Percentiles rank a stretch among this genome's conserved stretches.
These are phyloP conservation scores for Halophytophthora batemanensis DNA, from an alignment of 352 stramenopile species.

Conservation along the genomic window DNA sequence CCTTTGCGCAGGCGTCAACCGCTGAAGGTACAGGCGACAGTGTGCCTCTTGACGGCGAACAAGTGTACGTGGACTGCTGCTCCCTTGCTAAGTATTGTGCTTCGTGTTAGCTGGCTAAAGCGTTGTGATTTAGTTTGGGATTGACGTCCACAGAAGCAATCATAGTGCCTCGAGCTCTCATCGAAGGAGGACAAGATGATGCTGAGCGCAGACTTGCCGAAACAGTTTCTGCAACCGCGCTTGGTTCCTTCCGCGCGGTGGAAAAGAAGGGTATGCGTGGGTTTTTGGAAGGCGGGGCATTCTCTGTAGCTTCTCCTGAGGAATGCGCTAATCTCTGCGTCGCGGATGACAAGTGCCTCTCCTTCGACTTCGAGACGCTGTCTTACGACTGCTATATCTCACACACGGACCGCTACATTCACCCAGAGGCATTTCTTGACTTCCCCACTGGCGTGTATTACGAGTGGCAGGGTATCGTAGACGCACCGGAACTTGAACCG, in stretches of 20 bases:
- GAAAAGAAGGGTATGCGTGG: constrained; percentile 47
- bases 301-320: constrained; percentile 25
- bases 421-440: constrained; percentile 60
- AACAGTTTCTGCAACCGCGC: background rate
- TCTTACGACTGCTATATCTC: constrained; percentile 69
- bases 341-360: constrained; percentile 52
- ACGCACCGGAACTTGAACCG: constrained; percentile 48
- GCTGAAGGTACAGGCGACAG: no score
- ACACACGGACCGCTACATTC: constrained; percentile 60
- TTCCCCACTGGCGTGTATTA: constrained; percentile 74
- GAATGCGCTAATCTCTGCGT: constrained; percentile 47
- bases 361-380: constrained; percentile 67
- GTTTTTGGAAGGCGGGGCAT: constrained; percentile 55
- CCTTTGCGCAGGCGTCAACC: no score
- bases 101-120: no score
- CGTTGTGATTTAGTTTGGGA: no score
- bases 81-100: no score
- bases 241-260: constrained; percentile 41
- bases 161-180: background rate
- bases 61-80: no score
- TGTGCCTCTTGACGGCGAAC: no score
- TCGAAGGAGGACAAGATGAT: background rate
- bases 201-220: constrained; percentile 5
- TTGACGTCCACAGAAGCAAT: no score
- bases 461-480: constrained; percentile 65